Base-by-base conservation (phyloP, 2,329 filamentous ascomycete genomes). In the Colletotrichum godetiae region DNA sequence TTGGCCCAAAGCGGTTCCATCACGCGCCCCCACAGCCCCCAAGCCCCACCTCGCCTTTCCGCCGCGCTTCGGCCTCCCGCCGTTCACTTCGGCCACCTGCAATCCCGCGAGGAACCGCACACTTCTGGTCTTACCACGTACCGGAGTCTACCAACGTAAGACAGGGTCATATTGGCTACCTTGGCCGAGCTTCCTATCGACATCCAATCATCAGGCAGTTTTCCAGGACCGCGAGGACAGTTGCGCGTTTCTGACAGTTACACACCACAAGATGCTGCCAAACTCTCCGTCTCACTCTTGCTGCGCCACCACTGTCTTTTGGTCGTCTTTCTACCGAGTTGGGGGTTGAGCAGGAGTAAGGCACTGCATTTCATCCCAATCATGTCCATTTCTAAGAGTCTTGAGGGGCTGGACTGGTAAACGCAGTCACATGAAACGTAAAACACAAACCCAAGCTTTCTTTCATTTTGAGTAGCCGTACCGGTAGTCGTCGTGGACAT, bases 211-310 rank as follows among this genome's bases (percentile, higher is more conserved):
- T n/a, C 13, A 27, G 13, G 15, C 55, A 29, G 27, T 42, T 11
- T 19, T 15, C 29, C 61, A 24, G 53, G 65, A 68, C 56, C 37
- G 53, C 68, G 68, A 71, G 31, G 33, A 33, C 68, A 61, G 49
- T 68, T 68, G 67, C 63, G 63, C 68, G 68, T 71, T 57, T 68
- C 22, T 15, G 29, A 52, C 42, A 49, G 42, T 49, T 10, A 11
- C 19, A 49, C 42, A 24, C n/a, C 27, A 35, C 3, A 5, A 35
- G 37, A 72, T 37, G 68, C 22, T 57, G 27, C 61, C n/a, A 29
- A 22, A 11, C 22, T 57, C 31, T n/a, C 31, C 57, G 27, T 22
- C 52, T 62, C 29, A 27, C 27, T 8, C 15, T 35, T 27, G 27
- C 64, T 61, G 46, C 57, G 52, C 68, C 63, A n/a, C 22, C 37